Evolutionary conservation across 495 filamentous ascomycete species (phyloP).

Genomic region (Venustampulla echinocandica): DNA sequence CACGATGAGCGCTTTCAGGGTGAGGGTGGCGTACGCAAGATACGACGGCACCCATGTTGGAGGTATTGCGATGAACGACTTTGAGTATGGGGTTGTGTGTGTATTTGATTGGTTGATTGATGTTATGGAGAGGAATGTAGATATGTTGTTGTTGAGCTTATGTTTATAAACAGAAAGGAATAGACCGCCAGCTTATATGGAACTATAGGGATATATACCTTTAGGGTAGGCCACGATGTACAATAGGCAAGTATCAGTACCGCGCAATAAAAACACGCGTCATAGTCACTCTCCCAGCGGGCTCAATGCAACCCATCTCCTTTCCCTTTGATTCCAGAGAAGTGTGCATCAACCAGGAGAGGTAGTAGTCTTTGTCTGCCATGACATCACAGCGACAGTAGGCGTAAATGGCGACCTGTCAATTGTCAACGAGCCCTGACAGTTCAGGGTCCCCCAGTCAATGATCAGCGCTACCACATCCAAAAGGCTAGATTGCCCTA

Average conservation of each 20-base stretch:
- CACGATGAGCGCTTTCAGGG: background rate
- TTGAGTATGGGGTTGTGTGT: constrained; percentile 13
- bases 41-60: constrained; percentile 88
- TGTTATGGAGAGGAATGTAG: background rate
- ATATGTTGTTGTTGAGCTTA: background rate
- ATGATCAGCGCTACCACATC: background rate
- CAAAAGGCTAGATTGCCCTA: background rate
- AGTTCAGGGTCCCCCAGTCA: no score
- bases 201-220: background rate
- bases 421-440: no score
- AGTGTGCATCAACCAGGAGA: no score
- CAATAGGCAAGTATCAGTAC: background rate
- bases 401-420: no score
- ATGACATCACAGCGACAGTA: no score
- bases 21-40: constrained; percentile 70
- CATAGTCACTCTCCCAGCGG: no score
- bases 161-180: background rate
- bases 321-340: no score
- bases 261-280: background rate
- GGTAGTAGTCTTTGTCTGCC: no score
- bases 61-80: constrained; percentile 10
- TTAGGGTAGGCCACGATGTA: background rate
- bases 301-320: no score
- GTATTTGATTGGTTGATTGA: constrained; percentile 11
- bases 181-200: background rate